These are phyloP conservation scores for Cryptosporidium baileyi DNA, from an alignment of 169 alveolate species.

Conservation along the genomic window DNA sequence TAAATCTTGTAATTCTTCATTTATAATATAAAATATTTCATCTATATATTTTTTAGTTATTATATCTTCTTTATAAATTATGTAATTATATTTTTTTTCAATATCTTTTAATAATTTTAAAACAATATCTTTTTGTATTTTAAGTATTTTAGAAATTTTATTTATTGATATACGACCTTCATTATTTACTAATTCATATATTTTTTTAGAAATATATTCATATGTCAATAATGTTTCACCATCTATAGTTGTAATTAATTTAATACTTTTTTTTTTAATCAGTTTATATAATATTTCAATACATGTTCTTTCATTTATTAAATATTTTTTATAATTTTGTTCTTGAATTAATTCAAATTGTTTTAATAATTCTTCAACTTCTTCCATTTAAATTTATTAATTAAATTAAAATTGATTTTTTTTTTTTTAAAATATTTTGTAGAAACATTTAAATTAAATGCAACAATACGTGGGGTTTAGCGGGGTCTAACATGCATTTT, in stretches of 20 bases:
- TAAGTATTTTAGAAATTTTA: neutral
- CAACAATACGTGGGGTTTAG: no score
- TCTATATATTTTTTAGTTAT: slow-evolving; percentile 10
- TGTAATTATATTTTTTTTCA: neutral
- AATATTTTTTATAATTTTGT: neutral
- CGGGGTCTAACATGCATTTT: no score
- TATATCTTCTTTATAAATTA: slow-evolving; percentile 21
- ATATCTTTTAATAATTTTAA: neutral
- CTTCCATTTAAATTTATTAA: neutral
- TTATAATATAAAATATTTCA: neutral
- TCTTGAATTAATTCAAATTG: neutral
- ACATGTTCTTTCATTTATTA: slow-evolving; percentile 20
- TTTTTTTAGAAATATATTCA: neutral
- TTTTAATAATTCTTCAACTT: neutral
- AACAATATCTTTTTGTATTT: neutral
- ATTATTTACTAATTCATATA: neutral
- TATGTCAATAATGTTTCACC: slow-evolving; percentile 19
- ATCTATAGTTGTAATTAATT: slow-evolving; percentile 4
- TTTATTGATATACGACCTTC: neutral
- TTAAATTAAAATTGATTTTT: neutral
- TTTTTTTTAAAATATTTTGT: no score
- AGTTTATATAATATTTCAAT: slow-evolving; percentile 19
- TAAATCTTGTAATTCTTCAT: slow-evolving; percentile 11
- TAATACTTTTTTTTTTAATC: neutral
- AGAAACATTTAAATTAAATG: no score